Evolutionary conservation across 768 basidiomycete genomes (phyloP).

Genomic region (Asterophora lycoperdoides): DNA sequence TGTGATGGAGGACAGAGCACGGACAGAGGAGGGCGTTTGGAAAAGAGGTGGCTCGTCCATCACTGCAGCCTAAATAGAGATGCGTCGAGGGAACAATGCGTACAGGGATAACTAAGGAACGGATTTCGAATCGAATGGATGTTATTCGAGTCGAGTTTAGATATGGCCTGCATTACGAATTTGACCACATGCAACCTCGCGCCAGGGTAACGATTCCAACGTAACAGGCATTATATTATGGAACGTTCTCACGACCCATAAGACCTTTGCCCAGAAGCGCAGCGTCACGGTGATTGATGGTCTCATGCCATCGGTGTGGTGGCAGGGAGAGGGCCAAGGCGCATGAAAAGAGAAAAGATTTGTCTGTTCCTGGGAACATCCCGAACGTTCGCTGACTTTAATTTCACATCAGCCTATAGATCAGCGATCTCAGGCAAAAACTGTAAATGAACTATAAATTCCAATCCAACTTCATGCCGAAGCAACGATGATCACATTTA

Average conservation of each 20-base stretch:
- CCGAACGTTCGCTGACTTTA: slow-evolving; percentile 32
- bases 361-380: slow-evolving; percentile 20
- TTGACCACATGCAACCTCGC: slow-evolving; percentile 42
- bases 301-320: slow-evolving; percentile 29
- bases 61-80: slow-evolving; percentile 21
- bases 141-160: slow-evolving; percentile 57
- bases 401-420: slow-evolving; percentile 36
- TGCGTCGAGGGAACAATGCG: slow-evolving; percentile 9
- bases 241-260: slow-evolving; percentile 35
- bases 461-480: slow-evolving; percentile 23
- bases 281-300: slow-evolving; percentile 20
- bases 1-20: slow-evolving; percentile 18
- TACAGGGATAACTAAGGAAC: slow-evolving; percentile 34
- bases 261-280: slow-evolving; percentile 24
- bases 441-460: slow-evolving; percentile 33
- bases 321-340: slow-evolving; percentile 36
- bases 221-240: slow-evolving; percentile 29
- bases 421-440: slow-evolving; percentile 32
- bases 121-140: slow-evolving; percentile 38
- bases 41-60: slow-evolving; percentile 17
- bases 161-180: slow-evolving; percentile 40
- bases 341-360: slow-evolving; percentile 23
- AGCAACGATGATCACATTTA: slow-evolving; percentile 1
- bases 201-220: slow-evolving; percentile 38
- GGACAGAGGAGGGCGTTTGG: slow-evolving; percentile 15